Base-by-base conservation (phyloP, 495 filamentous ascomycete genomes). In the Aspergillus indologenus region DNA sequence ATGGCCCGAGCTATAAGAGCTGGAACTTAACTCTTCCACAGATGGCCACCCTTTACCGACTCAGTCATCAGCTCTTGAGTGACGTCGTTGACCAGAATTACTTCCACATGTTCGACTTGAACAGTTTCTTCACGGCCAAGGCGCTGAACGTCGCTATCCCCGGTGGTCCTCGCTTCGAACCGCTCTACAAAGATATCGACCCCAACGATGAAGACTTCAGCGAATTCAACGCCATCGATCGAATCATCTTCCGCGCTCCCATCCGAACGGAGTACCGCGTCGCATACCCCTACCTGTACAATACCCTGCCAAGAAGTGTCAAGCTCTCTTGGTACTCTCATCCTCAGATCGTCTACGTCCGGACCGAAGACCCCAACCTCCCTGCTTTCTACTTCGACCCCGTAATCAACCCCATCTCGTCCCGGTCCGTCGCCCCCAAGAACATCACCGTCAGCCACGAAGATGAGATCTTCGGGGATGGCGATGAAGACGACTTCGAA, bases 171-270 rank as follows among this genome's bases (percentile, higher is more conserved):
- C 87, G 94, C 44, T 99, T 99, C 56, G 95, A 99, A 75, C 95
- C 95, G 17, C 75, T 99, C 12, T 99, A 98, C 80, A 99, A 99
- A 75, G 95, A 99, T 63, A 91, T 99, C 50, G 93, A 99, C 69
- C 95, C 95, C 29, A 98, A 99, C 66, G 92, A 98, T 66, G 95
- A 99, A 72, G 95, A 99, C 69, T 99, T 99, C 74, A 94, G 95
- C 69, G 95, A 99, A 73, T 99, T 99, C 83, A 99, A 99, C 66
- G 95, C 93, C 47, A 99, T 99, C 68, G 93, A 98, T 70, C 90
- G 95, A 59, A 99, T 99, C 73, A 99, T 99, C 65, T 99, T 99
- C 81, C 88, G 95, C 51, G 85, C 89, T 42, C 95, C 95, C 3
- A 96, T 98, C 64, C 85, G 93, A 53, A 99, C 93, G 20, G 95